Conservation (phyloP, 495 filamentous ascomycete genomes). For the Margaritispora aquatica region DNA sequence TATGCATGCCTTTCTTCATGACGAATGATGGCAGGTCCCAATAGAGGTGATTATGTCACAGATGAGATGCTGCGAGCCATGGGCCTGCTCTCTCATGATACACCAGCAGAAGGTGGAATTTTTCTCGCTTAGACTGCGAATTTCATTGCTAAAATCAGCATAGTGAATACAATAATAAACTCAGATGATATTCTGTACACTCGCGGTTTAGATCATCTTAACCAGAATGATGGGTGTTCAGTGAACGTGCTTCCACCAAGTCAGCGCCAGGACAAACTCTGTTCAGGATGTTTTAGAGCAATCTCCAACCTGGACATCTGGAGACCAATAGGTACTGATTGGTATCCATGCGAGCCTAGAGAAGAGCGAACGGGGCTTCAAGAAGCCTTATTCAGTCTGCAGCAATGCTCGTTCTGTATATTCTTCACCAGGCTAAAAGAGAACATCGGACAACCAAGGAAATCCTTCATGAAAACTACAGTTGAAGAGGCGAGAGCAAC, state of each 20-base stretch:
- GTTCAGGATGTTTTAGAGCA: neutral
- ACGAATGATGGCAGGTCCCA: too few species aligned
- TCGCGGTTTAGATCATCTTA: neutral
- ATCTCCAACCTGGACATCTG: neutral
- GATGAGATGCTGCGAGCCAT: too few species aligned
- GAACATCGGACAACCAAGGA: neutral
- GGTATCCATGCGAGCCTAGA: neutral
- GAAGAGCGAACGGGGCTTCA: neutral
- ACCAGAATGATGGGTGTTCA: neutral
- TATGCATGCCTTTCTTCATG: too few species aligned
- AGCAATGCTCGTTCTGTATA: neutral
- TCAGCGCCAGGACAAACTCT: neutral
- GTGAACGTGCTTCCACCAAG: neutral
- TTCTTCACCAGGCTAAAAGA: neutral
- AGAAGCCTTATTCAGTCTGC: neutral
- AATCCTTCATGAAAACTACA: neutral
- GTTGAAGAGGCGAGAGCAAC: neutral
- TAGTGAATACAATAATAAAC: neutral
- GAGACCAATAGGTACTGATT: neutral
- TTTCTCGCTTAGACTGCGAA: neutral
- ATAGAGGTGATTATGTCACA: too few species aligned
- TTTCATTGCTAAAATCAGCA: neutral
- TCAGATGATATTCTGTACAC: neutral
- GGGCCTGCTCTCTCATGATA: neutral
- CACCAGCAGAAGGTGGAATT: neutral